Evolutionary conservation across 306 rosid species (phyloP).

Genomic region (Cucumis cinereus): DNA sequence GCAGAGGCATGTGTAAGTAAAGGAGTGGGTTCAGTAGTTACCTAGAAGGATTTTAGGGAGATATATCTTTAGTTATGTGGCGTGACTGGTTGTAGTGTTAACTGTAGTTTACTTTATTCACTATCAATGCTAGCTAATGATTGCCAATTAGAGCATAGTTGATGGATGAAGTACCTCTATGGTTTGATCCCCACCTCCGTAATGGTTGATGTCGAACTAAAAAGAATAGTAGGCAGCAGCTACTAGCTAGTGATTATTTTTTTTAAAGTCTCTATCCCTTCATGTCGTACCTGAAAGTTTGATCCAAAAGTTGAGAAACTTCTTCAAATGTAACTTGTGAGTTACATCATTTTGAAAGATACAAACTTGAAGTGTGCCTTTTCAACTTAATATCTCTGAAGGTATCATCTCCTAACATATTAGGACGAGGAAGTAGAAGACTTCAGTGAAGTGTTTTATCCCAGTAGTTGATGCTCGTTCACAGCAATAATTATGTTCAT

Average conservation of each 20-base stretch:
- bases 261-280: neutral
- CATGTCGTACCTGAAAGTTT: neutral
- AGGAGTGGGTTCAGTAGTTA: neutral
- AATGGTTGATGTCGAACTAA: neutral
- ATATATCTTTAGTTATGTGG: neutral
- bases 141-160: neutral
- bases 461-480: neutral
- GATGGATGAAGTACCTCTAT: neutral
- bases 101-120: neutral
- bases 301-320: neutral
- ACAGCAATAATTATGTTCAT: neutral
- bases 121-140: neutral
- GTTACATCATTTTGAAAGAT: neutral
- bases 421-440: neutral
- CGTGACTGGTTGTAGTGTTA: neutral
- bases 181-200: neutral
- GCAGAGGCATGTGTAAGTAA: neutral
- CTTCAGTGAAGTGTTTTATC: constrained; percentile 4
- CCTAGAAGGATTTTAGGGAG: neutral
- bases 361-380: neutral
- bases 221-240: neutral
- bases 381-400: neutral
- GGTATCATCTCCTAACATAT: neutral
- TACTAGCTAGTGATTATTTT: neutral
- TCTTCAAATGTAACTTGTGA: neutral